Evolutionary conservation across 1,284 basidiomycete species (phyloP).

Genomic region (Ganoderma meredithae): DNA sequence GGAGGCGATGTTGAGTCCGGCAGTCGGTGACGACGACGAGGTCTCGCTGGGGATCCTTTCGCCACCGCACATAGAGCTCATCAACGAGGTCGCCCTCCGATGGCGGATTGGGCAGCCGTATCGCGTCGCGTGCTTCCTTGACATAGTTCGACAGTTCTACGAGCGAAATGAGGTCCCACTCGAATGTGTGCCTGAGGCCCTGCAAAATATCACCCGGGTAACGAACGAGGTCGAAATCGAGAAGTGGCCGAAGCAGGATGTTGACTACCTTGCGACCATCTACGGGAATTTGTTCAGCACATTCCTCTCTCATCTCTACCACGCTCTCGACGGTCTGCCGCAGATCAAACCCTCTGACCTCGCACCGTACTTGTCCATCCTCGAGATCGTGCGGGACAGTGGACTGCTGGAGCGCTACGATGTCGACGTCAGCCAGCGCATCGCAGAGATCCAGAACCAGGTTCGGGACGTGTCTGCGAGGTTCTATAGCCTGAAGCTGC

Average conservation of each 20-base stretch:
- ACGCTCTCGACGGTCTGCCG: slow-evolving; percentile 80
- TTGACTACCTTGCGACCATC: slow-evolving; percentile 72
- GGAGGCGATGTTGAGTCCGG: slow-evolving; percentile 86
- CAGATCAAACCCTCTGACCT: slow-evolving; percentile 75
- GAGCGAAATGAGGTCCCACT: slow-evolving; percentile 92
- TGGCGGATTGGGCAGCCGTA: slow-evolving; percentile 91
- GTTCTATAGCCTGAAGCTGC: slow-evolving; percentile 75
- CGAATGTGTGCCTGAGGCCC: slow-evolving; percentile 93
- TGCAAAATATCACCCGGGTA: slow-evolving; percentile 76
- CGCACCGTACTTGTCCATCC: slow-evolving; percentile 67
- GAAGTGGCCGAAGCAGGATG: slow-evolving; percentile 85
- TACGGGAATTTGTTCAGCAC: slow-evolving; percentile 86
- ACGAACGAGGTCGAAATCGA: slow-evolving; percentile 75
- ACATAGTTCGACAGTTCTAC: slow-evolving; percentile 88
- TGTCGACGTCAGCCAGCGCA: slow-evolving; percentile 67
- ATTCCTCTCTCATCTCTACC: slow-evolving; percentile 87
- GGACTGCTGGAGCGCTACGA: slow-evolving; percentile 73
- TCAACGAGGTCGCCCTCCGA: slow-evolving; percentile 87
- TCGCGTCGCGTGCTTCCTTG: slow-evolving; percentile 83
- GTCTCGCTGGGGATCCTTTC: slow-evolving; percentile 96
- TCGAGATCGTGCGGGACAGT: slow-evolving; percentile 77
- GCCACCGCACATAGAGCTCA: slow-evolving; percentile 78
- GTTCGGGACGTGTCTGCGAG: slow-evolving; percentile 74
- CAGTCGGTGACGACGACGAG: slow-evolving; percentile 94
- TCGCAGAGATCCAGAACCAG: slow-evolving; percentile 75